A percentile compares a stretch with the other conserved stretches of the same genome.
Evolutionary conservation across 768 basidiomycete genomes (phyloP).

Genomic region (Cyathus striatus): DNA sequence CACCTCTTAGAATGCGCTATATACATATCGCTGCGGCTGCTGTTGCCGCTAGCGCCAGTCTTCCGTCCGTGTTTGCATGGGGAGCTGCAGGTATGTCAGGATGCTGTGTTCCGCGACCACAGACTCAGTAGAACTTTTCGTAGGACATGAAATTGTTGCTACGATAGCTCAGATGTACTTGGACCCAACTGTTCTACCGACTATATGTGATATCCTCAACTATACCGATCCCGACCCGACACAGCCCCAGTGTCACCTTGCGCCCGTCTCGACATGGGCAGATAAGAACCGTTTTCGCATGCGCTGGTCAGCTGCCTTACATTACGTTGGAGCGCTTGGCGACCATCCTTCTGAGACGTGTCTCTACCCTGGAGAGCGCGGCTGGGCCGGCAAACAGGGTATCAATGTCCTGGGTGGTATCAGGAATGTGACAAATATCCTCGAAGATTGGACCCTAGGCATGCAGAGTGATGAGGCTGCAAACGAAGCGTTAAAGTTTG

Average conservation of each 20-base stretch:
- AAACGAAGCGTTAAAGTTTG: constrained; percentile 84
- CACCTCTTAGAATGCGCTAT: too few relatives aligned
- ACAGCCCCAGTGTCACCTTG: constrained; percentile 66
- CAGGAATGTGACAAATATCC: constrained; percentile 64
- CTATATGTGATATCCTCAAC: constrained; percentile 69
- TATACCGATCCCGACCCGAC: constrained; percentile 25
- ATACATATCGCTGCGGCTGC: too few relatives aligned
- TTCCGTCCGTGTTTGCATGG: too few relatives aligned
- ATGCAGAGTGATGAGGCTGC: constrained; percentile 30
- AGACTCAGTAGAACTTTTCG: too few relatives aligned
- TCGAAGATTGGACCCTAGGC: constrained; percentile 44
- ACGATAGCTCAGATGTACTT: constrained; percentile 94
- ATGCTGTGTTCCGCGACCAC: too few relatives aligned
- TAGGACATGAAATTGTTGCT: constrained; percentile 88
- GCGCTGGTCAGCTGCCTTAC: constrained; percentile 69
- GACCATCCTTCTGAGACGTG: constrained; percentile 80
- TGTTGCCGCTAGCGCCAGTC: too few relatives aligned
- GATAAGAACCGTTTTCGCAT: constrained; percentile 61
- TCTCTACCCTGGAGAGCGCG: constrained; percentile 66
- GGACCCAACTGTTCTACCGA: constrained; percentile 61
- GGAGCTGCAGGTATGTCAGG: too few relatives aligned
- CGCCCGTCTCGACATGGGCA: constrained; percentile 86
- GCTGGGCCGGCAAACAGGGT: constrained; percentile 56
- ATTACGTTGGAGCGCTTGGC: constrained; percentile 69
- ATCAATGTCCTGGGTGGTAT: constrained; percentile 77